Conservation (phyloP, 1,284 basidiomycete species). For the Sphaerobolus stellatus region DNA sequence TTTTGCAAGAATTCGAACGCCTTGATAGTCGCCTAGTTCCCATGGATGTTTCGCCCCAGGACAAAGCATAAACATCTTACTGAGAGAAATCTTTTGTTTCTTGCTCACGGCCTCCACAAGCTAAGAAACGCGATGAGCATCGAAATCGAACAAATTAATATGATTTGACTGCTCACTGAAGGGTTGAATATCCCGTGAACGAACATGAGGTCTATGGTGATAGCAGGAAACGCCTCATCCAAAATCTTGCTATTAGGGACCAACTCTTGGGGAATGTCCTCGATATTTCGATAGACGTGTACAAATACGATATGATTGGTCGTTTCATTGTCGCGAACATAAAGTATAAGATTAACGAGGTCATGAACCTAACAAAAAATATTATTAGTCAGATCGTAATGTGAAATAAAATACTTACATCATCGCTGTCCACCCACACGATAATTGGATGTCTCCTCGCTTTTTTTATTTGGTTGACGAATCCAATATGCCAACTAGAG, state of each 20-base stretch:
- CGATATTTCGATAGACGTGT: slow-evolving; percentile 56
- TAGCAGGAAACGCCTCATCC: slow-evolving; percentile 62
- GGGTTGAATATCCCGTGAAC: slow-evolving; percentile 2
- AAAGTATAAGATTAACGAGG: slow-evolving; percentile 61
- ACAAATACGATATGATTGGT: slow-evolving; percentile 65
- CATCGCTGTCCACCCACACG: slow-evolving; percentile 59
- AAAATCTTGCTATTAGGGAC: slow-evolving; percentile 39
- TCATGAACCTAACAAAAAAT: slow-evolving; percentile 49
- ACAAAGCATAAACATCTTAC: slow-evolving; percentile 8
- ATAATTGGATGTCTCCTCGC: slow-evolving; percentile 56
- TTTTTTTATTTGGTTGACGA: slow-evolving; percentile 46
- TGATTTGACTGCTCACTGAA: not conserved
- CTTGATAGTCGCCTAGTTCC: slow-evolving; percentile 7
- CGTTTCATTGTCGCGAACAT: slow-evolving; percentile 65
- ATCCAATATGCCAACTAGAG: slow-evolving; percentile 39
- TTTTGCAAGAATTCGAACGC: not conserved
- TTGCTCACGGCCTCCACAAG: slow-evolving; percentile 3
- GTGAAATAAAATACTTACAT: slow-evolving; percentile 40
- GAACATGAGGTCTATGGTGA: slow-evolving; percentile 46
- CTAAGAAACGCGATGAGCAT: not conserved
- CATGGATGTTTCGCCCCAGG: slow-evolving; percentile 2
- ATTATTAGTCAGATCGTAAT: not conserved
- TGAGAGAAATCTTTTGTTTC: not conserved
- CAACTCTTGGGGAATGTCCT: slow-evolving; percentile 34
- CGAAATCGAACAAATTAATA: not conserved